phyloP scores from a whole-genome alignment of 2,329 filamentous ascomycete species.

The Knufia petricola region DNA sequence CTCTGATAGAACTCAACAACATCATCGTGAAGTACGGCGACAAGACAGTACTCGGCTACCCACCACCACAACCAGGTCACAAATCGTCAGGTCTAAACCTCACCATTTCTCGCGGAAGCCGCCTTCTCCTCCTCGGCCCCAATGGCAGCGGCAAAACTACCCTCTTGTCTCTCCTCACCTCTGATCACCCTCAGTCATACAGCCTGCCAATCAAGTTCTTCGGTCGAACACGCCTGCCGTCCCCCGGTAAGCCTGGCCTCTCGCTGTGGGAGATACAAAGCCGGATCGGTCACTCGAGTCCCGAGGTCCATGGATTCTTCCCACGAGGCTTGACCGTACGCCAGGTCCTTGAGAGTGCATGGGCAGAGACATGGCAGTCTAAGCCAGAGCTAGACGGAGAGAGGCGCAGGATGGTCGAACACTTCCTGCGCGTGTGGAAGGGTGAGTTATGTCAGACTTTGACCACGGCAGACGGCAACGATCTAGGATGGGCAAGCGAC shows the following conservation, averaged over 20 bases:
- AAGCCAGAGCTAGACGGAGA: slow-evolving; percentile 54
- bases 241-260: slow-evolving; percentile 60
- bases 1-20: slow-evolving; percentile 77
- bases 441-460: slow-evolving; percentile 58
- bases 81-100: slow-evolving; percentile 61
- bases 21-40: slow-evolving; percentile 71
- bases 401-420: slow-evolving; percentile 53
- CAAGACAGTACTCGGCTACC: slow-evolving; percentile 65
- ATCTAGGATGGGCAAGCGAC: slow-evolving; percentile 20
- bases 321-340: slow-evolving; percentile 66
- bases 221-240: slow-evolving; percentile 67
- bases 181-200: slow-evolving; percentile 92
- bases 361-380: slow-evolving; percentile 75
- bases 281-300: slow-evolving; percentile 83
- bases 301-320: slow-evolving; percentile 89
- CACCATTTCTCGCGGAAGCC: slow-evolving; percentile 71
- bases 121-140: slow-evolving; percentile 86
- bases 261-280: slow-evolving; percentile 89
- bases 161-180: slow-evolving; percentile 80
- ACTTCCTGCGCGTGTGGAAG: slow-evolving; percentile 66
- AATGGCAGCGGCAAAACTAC: slow-evolving; percentile 96
- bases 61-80: slow-evolving; percentile 44
- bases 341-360: slow-evolving; percentile 71
- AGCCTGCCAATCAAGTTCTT: slow-evolving; percentile 80
- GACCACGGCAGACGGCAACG: not conserved